These are phyloP conservation scores for Ambrosia hybrid DNA, from an alignment of 140 eudicot species.

Conservation along the genomic window DNA sequence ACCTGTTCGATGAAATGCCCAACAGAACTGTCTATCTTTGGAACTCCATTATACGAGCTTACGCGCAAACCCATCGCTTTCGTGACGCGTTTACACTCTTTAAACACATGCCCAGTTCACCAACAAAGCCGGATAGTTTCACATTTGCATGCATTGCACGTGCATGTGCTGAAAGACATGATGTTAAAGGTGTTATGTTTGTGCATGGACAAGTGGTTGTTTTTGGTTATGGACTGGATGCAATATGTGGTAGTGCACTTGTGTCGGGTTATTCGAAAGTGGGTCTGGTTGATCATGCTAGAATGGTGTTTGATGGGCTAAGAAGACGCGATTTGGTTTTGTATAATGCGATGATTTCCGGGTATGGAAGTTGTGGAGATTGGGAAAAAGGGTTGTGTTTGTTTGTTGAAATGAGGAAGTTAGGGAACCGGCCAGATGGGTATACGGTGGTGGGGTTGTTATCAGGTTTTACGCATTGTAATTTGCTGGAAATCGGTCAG, in stretches of 20 bases:
- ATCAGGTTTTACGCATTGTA: conserved; percentile 34
- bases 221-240: conserved; percentile 42
- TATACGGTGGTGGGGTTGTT: conserved; percentile 73
- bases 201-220: conserved; percentile 55
- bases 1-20: conserved; percentile 66
- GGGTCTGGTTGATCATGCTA: conserved; percentile 47
- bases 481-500: conserved; percentile 44
- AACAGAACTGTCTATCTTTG: conserved; percentile 55
- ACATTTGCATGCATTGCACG: conserved; percentile 71
- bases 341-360: conserved; percentile 62
- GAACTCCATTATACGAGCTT: conserved; percentile 76
- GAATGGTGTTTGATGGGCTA: conserved; percentile 44
- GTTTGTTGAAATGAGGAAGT: conserved; percentile 43
- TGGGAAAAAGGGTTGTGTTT: conserved; percentile 43
- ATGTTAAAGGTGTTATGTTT: conserved; percentile 36
- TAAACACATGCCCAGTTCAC: conserved; percentile 45
- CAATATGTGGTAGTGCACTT: conserved; percentile 56
- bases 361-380: conserved; percentile 50
- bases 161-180: conserved; percentile 48
- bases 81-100: conserved; percentile 45
- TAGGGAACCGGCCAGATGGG: conserved; percentile 56
- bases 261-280: conserved; percentile 62
- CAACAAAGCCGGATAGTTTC: conserved; percentile 57
- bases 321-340: conserved; percentile 49
- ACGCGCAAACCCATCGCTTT: conserved; percentile 51